These are phyloP conservation scores for Globisporangium irregulare DNA, from an alignment of 352 stramenopile species.

Conservation along the genomic window DNA sequence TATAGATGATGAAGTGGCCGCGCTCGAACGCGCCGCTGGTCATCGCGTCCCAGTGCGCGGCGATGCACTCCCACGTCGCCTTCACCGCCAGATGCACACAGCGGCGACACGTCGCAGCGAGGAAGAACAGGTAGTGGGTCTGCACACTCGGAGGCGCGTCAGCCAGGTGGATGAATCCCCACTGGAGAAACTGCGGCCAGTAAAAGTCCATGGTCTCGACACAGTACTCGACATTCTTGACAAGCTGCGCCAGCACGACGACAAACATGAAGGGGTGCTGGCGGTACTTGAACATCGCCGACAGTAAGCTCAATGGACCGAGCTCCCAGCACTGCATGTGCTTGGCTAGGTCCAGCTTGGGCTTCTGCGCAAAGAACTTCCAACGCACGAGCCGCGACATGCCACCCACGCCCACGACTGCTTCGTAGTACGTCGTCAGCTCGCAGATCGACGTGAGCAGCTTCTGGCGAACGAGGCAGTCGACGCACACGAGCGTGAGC, in stretches of 20 bases:
- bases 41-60: slow-evolving; percentile 62
- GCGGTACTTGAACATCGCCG: slow-evolving; percentile 64
- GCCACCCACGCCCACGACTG: slow-evolving; percentile 44
- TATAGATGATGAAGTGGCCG: slow-evolving; percentile 46
- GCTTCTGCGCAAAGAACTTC: slow-evolving; percentile 51
- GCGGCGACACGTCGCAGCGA: slow-evolving; percentile 46
- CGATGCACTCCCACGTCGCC: slow-evolving; percentile 63
- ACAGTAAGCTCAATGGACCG: slow-evolving; percentile 49
- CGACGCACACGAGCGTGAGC: slow-evolving; percentile 29
- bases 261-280: slow-evolving; percentile 71
- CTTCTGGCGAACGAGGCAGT: slow-evolving; percentile 55
- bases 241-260: slow-evolving; percentile 54
- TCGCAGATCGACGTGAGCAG: slow-evolving; percentile 36
- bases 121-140: slow-evolving; percentile 62
- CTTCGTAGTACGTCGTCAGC: slow-evolving; percentile 20
- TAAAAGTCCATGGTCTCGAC: slow-evolving; percentile 64
- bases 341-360: slow-evolving; percentile 37
- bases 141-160: slow-evolving; percentile 51
- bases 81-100: slow-evolving; percentile 56
- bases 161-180: slow-evolving; percentile 46
- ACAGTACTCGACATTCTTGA: slow-evolving; percentile 54
- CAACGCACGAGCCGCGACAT: slow-evolving; percentile 49
- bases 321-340: slow-evolving; percentile 41
- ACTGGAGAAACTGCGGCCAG: slow-evolving; percentile 69
- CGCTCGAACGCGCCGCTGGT: slow-evolving; percentile 34